Base-by-base conservation (phyloP, 106 monocot genomes). In the Agapanthus africanus region DNA sequence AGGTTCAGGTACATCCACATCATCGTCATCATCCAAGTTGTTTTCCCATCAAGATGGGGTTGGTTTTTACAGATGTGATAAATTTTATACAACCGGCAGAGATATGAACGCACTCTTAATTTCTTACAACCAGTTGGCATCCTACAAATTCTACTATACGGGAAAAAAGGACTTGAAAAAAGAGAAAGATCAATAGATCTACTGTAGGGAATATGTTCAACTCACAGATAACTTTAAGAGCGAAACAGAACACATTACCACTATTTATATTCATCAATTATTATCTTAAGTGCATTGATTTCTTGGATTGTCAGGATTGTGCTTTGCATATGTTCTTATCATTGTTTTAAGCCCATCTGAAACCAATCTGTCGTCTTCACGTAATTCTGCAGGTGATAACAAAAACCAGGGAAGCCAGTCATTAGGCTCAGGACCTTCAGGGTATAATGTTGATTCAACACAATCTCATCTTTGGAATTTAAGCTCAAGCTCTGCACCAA, bases 391-490 rank as follows among this genome's bases (percentile, higher is more conserved):
- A 64, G 63, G 63, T 39, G 41, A 71, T 66, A 31, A 66, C 40
- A 33, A 23, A 40, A 26, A 27, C 33, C 42, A 71, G 3, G 76
- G 71, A 70, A 74, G 18, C 39, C 65, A 39, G 11, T 49, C 38
- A 69, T 19, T 22, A 35, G 38, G 52, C n/a, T n/a, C n/a, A n/a
- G n/a, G n/a, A n/a, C n/a, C n/a, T 59, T 41, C 35, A 33, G 54
- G 52, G 38, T 39, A 65, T 51, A 26, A 39, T 40, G 21, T 79
- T 52, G 72, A 40, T 32, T 69, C n/a, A 27, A 63, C 26, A 70
- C 52, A 40, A 4, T 44, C 77, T 62, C 71, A n/a, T n/a, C n/a
- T 74, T 27, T 85, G 81, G 85, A 81, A 68, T 68, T 63, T 26
- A 28, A 72, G 68, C 52, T 78, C 78, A 37, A 54, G 32, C 65